phyloP scores from a whole-genome alignment of 257 asterid species.

The Phtheirospermum japonicum region DNA sequence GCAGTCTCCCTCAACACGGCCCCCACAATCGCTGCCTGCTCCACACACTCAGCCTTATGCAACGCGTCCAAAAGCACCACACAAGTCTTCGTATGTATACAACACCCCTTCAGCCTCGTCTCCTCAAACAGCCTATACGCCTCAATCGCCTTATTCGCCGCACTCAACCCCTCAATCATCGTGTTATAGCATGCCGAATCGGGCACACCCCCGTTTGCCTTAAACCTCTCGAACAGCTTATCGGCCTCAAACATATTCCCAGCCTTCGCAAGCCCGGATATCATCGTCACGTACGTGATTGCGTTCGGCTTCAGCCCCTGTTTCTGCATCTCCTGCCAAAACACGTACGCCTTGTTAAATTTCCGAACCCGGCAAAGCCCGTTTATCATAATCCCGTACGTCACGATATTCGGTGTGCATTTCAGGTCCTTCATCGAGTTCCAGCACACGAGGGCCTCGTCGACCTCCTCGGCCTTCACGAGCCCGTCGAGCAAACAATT shows the following conservation, averaged over 20 bases:
- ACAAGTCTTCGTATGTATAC: slow-evolving; percentile 76
- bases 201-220: slow-evolving; percentile 75
- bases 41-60: slow-evolving; percentile 91
- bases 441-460: slow-evolving; percentile 94
- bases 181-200: slow-evolving; percentile 92
- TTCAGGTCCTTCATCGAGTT: slow-evolving; percentile 82
- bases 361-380: slow-evolving; percentile 82
- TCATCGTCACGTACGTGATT: slow-evolving; percentile 77
- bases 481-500: slow-evolving; percentile 94
- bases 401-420: slow-evolving; percentile 57
- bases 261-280: slow-evolving; percentile 92
- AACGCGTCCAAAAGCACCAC: slow-evolving; percentile 81
- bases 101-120: slow-evolving; percentile 75
- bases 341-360: slow-evolving; percentile 93
- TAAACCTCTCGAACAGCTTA: slow-evolving; percentile 65
- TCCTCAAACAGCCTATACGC: slow-evolving; percentile 84
- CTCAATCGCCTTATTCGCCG: slow-evolving; percentile 69
- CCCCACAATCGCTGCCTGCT: slow-evolving; percentile 92
- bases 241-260: slow-evolving; percentile 81
- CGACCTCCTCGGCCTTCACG: slow-evolving; percentile 86
- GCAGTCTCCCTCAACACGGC: slow-evolving; percentile 88
- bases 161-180: slow-evolving; percentile 83
- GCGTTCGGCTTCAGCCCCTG: slow-evolving; percentile 76
- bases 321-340: slow-evolving; percentile 98
- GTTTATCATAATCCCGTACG: slow-evolving; percentile 77